These are phyloP conservation scores for Ambrosia trifida DNA, from an alignment of 129 eudicot genomes.

Conservation along the genomic window DNA sequence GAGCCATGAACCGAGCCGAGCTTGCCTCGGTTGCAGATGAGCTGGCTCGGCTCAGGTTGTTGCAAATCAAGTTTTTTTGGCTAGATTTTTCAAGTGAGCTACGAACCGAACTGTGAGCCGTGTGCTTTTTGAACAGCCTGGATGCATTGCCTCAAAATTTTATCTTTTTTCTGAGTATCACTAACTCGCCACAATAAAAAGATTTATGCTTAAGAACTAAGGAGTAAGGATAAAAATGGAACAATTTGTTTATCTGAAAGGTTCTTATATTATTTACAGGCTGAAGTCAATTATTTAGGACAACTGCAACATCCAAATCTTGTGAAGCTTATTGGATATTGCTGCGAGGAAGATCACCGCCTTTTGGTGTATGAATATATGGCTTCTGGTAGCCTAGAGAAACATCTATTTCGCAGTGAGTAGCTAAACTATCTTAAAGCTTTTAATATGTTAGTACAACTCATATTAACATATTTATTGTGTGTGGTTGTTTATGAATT, in stretches of 20 bases:
- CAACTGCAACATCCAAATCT: slow-evolving; percentile 88
- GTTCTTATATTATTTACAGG: slow-evolving; percentile 50
- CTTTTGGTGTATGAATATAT: slow-evolving; percentile 94
- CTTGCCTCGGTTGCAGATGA: no score
- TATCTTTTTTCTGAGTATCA: background rate
- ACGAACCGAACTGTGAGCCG: no score
- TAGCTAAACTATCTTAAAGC: slow-evolving; percentile 20
- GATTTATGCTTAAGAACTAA: background rate
- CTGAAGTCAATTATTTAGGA: slow-evolving; percentile 96
- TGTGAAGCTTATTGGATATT: slow-evolving; percentile 93
- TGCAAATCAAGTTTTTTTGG: background rate
- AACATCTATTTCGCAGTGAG: slow-evolving; percentile 89
- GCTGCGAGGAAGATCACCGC: slow-evolving; percentile 96
- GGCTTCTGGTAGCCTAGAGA: slow-evolving; percentile 97
- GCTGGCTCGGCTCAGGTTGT: background rate
- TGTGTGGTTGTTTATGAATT: background rate
- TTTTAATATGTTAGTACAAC: background rate
- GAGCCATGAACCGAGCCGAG: no score
- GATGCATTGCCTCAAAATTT: background rate
- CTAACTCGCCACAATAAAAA: background rate
- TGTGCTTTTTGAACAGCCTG: no score
- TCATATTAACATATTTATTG: background rate
- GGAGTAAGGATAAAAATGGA: background rate
- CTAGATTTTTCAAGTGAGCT: no score
- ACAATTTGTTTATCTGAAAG: background rate